These are phyloP conservation scores for Patellifolia procumbens DNA, from an alignment of 179 eudicot genomes.

Conservation along the genomic window DNA sequence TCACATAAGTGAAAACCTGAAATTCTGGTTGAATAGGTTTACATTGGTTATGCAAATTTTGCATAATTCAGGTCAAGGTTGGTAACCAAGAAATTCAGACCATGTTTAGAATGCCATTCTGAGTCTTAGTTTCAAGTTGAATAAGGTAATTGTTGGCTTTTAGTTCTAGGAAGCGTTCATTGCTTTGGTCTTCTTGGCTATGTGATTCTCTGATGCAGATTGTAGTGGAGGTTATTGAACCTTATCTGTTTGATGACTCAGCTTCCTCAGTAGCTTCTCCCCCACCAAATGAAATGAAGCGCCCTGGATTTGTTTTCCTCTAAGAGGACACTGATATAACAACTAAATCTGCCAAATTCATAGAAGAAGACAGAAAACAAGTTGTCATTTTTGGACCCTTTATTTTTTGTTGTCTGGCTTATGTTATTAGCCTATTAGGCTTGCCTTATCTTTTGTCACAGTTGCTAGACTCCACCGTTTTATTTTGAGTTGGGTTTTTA, in stretches of 20 bases:
- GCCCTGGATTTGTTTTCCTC: conserved; percentile 10
- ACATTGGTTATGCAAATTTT: not conserved
- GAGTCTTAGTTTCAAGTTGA: not conserved
- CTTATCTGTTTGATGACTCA: conserved; percentile 48
- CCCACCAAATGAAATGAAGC: conserved; percentile 16
- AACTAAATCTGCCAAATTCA: conserved; percentile 9
- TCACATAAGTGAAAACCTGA: too few species aligned
- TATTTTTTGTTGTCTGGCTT: conserved; percentile 15
- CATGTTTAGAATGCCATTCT: not conserved
- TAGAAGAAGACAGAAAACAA: conserved; percentile 1
- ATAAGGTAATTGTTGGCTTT: not conserved
- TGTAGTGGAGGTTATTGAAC: conserved; percentile 39
- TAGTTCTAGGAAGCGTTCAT: not conserved
- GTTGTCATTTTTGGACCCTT: conserved; percentile 33
- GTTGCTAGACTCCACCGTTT: not conserved
- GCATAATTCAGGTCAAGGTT: not conserved
- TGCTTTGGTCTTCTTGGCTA: not conserved
- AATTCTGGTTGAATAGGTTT: not conserved
- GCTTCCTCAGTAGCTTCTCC: conserved; percentile 18
- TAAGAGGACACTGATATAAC: conserved; percentile 31
- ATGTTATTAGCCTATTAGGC: not conserved
- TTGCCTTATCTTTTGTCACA: not conserved
- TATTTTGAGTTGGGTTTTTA: too few species aligned
- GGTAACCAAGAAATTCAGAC: not conserved
- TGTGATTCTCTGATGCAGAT: conserved; percentile 7